Base-by-base conservation (phyloP, 2,329 filamentous ascomycete species). In the Elsinoe perseae region DNA sequence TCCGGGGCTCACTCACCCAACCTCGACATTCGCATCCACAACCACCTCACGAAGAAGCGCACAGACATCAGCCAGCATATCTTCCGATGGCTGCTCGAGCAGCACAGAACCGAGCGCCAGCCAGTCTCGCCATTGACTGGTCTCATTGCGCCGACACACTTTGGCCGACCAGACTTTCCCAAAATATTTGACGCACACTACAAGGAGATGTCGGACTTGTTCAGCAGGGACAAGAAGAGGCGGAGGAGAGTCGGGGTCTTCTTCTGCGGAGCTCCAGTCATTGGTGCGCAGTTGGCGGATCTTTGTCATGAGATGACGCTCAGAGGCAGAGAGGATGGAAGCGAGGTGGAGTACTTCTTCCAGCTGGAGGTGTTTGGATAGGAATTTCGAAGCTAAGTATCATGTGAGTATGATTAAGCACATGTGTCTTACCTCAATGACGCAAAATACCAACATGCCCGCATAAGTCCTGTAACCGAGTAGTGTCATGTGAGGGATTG, bases 301-400 rank as follows among this genome's bases (percentile, higher is more conserved):
- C 73, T 76, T 60, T 82, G 79, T 57, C 67, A 72, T 4, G 68
- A 73, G 58, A 64, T 82, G 61, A 80, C 76, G 8, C 69, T 75
- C 1, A 73, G 77, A 59, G 78, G 76, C 0, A 69, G 77, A 27
- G 68, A 73, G n/a, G 78, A 80, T 60, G 76, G 74, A 14, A 75
- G 72, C 50, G 76, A 74, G 62, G 71, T 82, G 28, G 70, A 79
- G 63, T 82, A 82, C 64, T 71, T 78, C 54, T 82, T 82, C 54
- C 77, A 80, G 73, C 79, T 79, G 56, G 79, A 81, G 61, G 77
- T 81, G 0, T 82, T 82, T 68, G 76, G 73, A 16, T 60, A 34
- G 27, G 28, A 30, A 30, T 30, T 6, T 5, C 5, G 5, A 30
- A 12, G 12, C 28, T 6, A 12, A 12, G 12, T 12, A 6, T 12